Conservation (phyloP, 2,329 filamentous ascomycete species). For the Diplocarpon rosae region DNA sequence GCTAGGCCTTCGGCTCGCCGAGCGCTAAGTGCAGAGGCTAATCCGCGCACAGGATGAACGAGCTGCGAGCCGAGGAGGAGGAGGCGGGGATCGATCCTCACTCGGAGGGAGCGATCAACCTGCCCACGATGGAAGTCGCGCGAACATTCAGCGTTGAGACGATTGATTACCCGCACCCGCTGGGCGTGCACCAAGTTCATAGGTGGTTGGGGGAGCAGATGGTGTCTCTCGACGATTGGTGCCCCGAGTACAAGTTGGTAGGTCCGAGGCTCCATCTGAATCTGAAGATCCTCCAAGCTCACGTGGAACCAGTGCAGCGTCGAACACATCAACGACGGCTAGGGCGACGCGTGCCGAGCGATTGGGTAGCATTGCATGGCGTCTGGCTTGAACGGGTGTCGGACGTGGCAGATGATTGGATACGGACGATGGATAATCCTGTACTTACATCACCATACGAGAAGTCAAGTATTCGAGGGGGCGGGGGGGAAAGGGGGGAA, state of each 20-base stretch:
- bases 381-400: too few relatives aligned
- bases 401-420: too few relatives aligned
- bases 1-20: neutral
- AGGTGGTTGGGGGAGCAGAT: slow-evolving; percentile 19
- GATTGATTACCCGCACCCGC: slow-evolving; percentile 25
- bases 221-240: slow-evolving; percentile 12
- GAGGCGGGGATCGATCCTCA: slow-evolving; percentile 13
- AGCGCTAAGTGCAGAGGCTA: neutral
- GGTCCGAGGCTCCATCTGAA: neutral
- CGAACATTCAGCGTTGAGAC: slow-evolving; percentile 25
- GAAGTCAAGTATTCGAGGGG: too few relatives aligned
- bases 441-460: too few relatives aligned
- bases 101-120: slow-evolving; percentile 18
- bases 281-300: too few relatives aligned
- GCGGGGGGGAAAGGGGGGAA: too few relatives aligned
- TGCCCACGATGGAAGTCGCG: slow-evolving; percentile 22
- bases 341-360: too few relatives aligned
- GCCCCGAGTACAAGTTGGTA: slow-evolving; percentile 13
- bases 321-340: too few relatives aligned
- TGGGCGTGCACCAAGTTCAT: slow-evolving; percentile 26
- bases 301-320: too few relatives aligned
- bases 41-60: slow-evolving; percentile 12
- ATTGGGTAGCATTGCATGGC: too few relatives aligned
- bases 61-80: slow-evolving; percentile 16
- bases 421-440: too few relatives aligned